A percentile compares a stretch with the other conserved stretches of the same genome.
These are phyloP conservation scores for Macrophomina tecta DNA, from an alignment of 2,329 filamentous ascomycete genomes.

Conservation along the genomic window DNA sequence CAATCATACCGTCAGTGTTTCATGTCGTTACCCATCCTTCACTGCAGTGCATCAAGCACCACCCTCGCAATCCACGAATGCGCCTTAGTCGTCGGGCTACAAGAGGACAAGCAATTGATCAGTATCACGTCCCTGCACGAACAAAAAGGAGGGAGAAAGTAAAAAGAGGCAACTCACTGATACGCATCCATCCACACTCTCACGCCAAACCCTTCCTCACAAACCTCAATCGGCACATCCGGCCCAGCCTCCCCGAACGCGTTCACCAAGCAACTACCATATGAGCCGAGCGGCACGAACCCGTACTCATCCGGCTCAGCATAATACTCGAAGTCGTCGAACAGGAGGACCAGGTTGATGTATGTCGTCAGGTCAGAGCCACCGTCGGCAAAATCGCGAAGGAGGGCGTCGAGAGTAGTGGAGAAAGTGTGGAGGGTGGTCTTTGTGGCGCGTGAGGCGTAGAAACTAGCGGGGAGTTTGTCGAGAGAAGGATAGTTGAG, in stretches of 20 bases:
- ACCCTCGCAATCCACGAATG: constrained; percentile 16
- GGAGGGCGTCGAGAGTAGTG: background rate
- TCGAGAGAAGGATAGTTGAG: constrained; percentile 1
- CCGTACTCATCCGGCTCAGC: constrained; percentile 8
- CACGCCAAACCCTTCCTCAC: constrained; percentile 7
- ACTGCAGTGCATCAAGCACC: constrained; percentile 16
- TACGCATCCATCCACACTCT: constrained; percentile 26
- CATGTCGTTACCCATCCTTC: background rate
- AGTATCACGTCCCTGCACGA: background rate
- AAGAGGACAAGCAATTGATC: background rate
- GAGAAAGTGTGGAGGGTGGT: background rate
- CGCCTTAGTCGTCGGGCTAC: constrained; percentile 5
- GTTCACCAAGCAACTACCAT: constrained; percentile 15
- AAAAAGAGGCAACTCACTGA: constrained; percentile 1
- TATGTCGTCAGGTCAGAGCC: constrained; percentile 1
- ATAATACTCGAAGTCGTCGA: constrained; percentile 27
- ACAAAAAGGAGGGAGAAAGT: background rate
- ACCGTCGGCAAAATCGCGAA: background rate
- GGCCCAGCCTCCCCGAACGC: constrained; percentile 20
- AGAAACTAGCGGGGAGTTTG: constrained; percentile 16
- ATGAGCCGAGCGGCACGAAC: constrained; percentile 15
- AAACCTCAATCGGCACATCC: background rate
- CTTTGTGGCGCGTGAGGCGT: background rate
- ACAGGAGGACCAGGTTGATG: constrained; percentile 22
- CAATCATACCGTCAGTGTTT: no score